Evolutionary conservation across 805 yeast genomes (phyloP), one percentile per base, ranked within the genome.

Genomic region (Hanseniaspora guilliermondii): DNA sequence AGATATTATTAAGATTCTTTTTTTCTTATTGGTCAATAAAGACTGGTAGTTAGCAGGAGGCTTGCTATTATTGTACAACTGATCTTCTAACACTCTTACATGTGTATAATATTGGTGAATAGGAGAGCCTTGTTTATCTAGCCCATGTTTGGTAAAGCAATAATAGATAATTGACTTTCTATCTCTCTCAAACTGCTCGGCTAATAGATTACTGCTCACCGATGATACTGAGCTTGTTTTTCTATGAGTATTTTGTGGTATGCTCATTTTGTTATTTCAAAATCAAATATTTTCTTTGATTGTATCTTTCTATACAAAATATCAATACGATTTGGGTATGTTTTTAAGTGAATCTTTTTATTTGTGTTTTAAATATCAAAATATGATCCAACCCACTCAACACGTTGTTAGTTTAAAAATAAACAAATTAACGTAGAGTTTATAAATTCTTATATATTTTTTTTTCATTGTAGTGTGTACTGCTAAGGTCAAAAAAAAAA

Each of bases 21-120:
- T 73, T 60, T 87, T 87, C 60, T 71, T 85, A 66, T 69, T 76
- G 27, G 67, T 68, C 56, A 64, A 61, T 0, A 73, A 63, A 3
- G 82, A 72, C 5, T 36, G 48, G 21, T 50, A 50, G 45, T 68
- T 68, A 0, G 74, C 65, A 0, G 93, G 86, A 0, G 95, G 95
- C 33, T 84, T 76, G 0, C 74, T 63, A 30, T 80, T 76, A 4
- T 93, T 87, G 58, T 74, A 82, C 56, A 76, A 77, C 0, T 87
- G 74, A 66, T 80, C 93, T 63, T 87, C 96, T 44, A 80, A 74
- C 36, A 87, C 76, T 53, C 84, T 69, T 16, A 85, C 81, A 65
- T 87, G 96, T 0, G 93, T 81, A 53, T 84, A 76, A 65, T 87
- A 87, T 25, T 75, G 75, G 49, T 79, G 83, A 11, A 73, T 66